A percentile compares a stretch with the other conserved stretches of the same genome.
These are phyloP conservation scores for Diversispora eburnea DNA, from an alignment of 192 early-diverging fungal genomes.

Conservation along the genomic window DNA sequence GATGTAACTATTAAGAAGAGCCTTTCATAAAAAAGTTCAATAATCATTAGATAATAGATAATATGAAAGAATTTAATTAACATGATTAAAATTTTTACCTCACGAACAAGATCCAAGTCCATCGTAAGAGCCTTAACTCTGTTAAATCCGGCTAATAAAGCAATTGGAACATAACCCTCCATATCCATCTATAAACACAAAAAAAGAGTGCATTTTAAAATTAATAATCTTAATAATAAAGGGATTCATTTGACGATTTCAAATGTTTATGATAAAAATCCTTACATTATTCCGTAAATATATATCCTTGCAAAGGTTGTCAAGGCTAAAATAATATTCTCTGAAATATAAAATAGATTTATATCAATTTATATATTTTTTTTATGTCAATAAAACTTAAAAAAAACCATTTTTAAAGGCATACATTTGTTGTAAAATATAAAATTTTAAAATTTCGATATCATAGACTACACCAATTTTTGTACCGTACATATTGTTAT, in stretches of 20 bases:
- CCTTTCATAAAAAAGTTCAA: constrained; percentile 31
- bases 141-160: constrained; percentile 82
- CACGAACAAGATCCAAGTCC: constrained; percentile 61
- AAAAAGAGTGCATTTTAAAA: background rate
- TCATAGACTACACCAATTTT: constrained; percentile 32
- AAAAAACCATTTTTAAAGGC: background rate
- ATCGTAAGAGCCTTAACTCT: constrained; percentile 73
- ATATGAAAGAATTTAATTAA: background rate
- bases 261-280: background rate
- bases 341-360: constrained; percentile 37
- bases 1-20: constrained; percentile 35
- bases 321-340: constrained; percentile 96
- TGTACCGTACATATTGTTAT: constrained; percentile 9
- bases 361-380: background rate
- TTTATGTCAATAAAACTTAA: background rate
- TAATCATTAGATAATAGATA: constrained; percentile 30
- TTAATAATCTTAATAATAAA: background rate
- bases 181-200: constrained; percentile 73
- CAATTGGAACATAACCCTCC: constrained; percentile 78
- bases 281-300: constrained; percentile 72
- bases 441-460: constrained; percentile 48
- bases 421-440: constrained; percentile 64
- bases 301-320: constrained; percentile 95
- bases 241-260: background rate
- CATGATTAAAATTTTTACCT: constrained; percentile 46